Percentiles rank a stretch among this genome's conserved stretches.
Evolutionary conservation across 257 asterid species (phyloP).

Genomic region (Capsicum baccatum): DNA sequence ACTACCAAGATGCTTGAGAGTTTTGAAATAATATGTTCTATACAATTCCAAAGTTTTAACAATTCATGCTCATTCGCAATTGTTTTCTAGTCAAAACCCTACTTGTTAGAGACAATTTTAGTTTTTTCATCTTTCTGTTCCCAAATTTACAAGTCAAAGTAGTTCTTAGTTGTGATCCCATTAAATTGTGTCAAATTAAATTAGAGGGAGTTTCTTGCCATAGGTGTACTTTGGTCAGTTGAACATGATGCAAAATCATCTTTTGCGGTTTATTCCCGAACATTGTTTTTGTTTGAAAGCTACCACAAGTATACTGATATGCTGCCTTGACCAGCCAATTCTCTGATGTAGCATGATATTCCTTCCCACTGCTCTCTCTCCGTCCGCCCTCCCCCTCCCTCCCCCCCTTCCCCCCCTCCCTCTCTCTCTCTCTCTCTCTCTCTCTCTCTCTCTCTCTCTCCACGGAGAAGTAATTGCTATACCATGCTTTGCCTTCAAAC

Average conservation of each 20-base stretch:
- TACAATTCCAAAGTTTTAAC: slow-evolving; percentile 20
- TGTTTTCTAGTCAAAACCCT: slow-evolving; percentile 3
- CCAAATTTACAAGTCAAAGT: not conserved
- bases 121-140: not conserved
- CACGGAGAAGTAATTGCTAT: not conserved
- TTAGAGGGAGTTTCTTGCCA: not conserved
- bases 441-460: not conserved
- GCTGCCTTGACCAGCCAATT: not conserved
- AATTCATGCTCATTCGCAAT: not conserved
- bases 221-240: not conserved
- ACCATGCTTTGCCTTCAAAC: not conserved
- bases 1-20: not conserved
- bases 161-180: not conserved
- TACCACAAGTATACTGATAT: not conserved
- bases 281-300: not conserved
- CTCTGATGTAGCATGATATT: not conserved
- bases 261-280: not conserved
- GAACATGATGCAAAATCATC: not conserved
- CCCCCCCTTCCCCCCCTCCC: too few relatives aligned
- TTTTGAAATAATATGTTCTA: slow-evolving; percentile 13
- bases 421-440: not conserved
- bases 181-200: not conserved
- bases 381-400: too few relatives aligned
- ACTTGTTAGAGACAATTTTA: not conserved
- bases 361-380: not conserved